phyloP scores from a whole-genome alignment of 179 eudicot genomes.

The Spinacia oleracea region DNA sequence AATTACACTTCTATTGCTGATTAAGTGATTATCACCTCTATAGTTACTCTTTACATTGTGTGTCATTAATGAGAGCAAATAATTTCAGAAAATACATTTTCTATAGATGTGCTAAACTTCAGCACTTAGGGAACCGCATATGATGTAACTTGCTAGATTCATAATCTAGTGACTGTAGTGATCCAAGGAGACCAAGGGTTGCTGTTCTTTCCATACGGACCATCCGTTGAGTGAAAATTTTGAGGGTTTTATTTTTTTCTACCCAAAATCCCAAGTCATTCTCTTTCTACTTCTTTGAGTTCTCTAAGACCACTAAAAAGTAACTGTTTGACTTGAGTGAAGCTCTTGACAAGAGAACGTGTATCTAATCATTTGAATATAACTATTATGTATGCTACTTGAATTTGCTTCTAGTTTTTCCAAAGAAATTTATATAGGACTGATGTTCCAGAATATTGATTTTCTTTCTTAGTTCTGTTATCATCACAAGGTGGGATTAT shows the following conservation, averaged over 20 bases:
- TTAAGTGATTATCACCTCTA: neutral
- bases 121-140: neutral
- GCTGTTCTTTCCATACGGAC: neutral
- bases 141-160: neutral
- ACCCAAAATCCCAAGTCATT: neutral
- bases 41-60: neutral
- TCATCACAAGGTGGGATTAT: neutral
- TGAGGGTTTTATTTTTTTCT: neutral
- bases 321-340: neutral
- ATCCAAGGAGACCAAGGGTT: neutral
- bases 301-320: neutral
- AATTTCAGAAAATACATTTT: neutral
- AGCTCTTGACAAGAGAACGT: neutral
- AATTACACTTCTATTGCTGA: conserved; percentile 1
- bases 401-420: conserved; percentile 4
- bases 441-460: neutral
- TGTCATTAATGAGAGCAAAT: neutral
- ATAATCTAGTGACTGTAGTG: neutral
- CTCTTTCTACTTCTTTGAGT: neutral
- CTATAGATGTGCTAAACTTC: neutral
- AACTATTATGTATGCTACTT: neutral
- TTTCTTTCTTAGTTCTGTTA: neutral
- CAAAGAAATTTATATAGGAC: neutral
- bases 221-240: neutral
- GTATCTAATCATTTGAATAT: neutral